phyloP scores from a whole-genome alignment of 225 moss, liverwort and hornwort species.

The Thuidium tamariscinum region DNA sequence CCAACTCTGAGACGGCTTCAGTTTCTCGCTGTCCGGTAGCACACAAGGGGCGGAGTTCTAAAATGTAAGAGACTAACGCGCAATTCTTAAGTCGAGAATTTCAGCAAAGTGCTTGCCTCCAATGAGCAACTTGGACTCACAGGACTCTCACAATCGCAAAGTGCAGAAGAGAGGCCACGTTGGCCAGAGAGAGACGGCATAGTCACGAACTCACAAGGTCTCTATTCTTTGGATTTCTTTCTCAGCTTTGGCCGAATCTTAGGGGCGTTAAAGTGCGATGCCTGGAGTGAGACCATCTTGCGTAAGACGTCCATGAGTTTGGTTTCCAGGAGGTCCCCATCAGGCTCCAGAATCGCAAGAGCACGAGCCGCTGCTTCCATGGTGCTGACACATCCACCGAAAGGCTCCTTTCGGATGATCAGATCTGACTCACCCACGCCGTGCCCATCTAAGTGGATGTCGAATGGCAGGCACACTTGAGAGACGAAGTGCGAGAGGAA shows the following conservation, averaged over 20 bases:
- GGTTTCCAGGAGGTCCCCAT: constrained; percentile 32
- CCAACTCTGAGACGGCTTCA: background rate
- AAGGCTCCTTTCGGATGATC: constrained; percentile 79
- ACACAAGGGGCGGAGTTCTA: background rate
- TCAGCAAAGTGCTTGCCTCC: background rate
- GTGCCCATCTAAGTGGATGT: constrained; percentile 35
- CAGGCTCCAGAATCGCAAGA: constrained; percentile 45
- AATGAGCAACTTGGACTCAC: background rate
- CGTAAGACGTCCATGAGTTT: constrained; percentile 58
- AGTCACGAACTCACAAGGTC: background rate
- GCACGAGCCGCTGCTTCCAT: constrained; percentile 80
- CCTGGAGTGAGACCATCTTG: constrained; percentile 68
- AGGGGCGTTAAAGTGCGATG: constrained; percentile 28
- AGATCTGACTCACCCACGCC: constrained; percentile 64
- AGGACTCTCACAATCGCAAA: background rate
- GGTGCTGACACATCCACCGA: constrained; percentile 85
- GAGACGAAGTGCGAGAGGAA: constrained; percentile 45
- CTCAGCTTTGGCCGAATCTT: constrained; percentile 42
- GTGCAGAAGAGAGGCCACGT: too few relatives aligned
- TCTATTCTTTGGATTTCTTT: constrained; percentile 8
- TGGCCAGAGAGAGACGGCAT: too few relatives aligned
- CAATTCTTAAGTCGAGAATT: background rate
- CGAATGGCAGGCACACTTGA: constrained; percentile 74
- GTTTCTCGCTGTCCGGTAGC: background rate
- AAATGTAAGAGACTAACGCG: background rate